phyloP scores from a whole-genome alignment of 768 basidiomycete species.

The Mycena alexandri region DNA sequence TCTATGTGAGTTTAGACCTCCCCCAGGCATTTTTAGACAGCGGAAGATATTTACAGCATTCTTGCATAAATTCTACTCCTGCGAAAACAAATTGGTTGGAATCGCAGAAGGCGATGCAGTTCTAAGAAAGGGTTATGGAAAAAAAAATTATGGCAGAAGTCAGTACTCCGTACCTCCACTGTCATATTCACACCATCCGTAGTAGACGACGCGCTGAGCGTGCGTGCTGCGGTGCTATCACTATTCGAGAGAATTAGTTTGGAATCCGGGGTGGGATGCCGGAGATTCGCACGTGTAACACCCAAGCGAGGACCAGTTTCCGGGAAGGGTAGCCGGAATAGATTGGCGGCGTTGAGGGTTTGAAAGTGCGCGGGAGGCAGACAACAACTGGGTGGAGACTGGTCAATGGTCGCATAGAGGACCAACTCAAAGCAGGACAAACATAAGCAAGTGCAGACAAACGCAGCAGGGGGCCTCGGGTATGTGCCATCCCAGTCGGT shows the following conservation, averaged over 20 bases:
- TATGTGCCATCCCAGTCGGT: too few species aligned
- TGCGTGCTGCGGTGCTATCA: conserved; percentile 69
- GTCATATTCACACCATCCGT: conserved; percentile 70
- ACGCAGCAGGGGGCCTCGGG: too few species aligned
- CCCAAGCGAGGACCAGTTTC: conserved; percentile 68
- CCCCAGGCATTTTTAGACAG: conserved; percentile 7
- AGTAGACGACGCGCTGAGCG: conserved; percentile 64
- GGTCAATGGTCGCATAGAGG: too few species aligned
- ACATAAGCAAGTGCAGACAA: too few species aligned
- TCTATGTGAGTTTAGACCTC: conserved; percentile 53
- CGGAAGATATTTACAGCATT: conserved; percentile 66
- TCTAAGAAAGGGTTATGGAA: conserved; percentile 10
- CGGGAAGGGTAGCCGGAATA: conserved; percentile 60
- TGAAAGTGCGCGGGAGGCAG: not conserved
- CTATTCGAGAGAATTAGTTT: conserved; percentile 45
- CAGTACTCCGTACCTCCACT: conserved; percentile 49
- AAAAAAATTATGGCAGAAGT: too few species aligned
- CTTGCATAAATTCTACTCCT: conserved; percentile 70
- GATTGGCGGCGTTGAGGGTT: conserved; percentile 51
- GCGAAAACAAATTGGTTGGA: conserved; percentile 67
- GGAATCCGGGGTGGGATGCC: not conserved
- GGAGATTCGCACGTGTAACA: conserved; percentile 66
- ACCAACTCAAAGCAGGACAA: too few species aligned
- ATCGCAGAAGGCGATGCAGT: conserved; percentile 63
- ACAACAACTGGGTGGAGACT: not conserved